A percentile compares a stretch with the other conserved stretches of the same genome.
Evolutionary conservation across 169 alveolate genomes (phyloP).

Genomic region (Plasmodium berghei): DNA sequence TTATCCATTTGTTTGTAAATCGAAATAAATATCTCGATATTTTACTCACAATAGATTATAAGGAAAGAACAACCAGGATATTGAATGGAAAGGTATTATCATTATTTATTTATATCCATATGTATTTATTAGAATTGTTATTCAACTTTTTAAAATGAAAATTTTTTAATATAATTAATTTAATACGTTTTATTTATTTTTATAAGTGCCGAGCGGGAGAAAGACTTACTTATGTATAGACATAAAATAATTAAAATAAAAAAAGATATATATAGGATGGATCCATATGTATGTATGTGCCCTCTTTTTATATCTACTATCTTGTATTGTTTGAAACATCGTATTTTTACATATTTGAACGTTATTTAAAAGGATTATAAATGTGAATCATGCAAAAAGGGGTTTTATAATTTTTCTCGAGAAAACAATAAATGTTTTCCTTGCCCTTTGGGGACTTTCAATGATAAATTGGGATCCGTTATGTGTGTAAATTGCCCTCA

Average conservation of each 20-base stretch:
- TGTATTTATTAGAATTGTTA: neutral
- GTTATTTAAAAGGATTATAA: slow-evolving; percentile 18
- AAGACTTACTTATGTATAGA: slow-evolving; percentile 45
- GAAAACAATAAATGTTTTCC: slow-evolving; percentile 55
- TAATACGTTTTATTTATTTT: slow-evolving; percentile 21
- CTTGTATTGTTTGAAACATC: neutral
- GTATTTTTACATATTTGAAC: too few relatives aligned
- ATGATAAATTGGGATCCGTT: slow-evolving; percentile 30
- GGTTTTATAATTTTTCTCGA: slow-evolving; percentile 68
- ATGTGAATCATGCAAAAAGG: slow-evolving; percentile 61
- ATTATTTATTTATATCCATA: neutral
- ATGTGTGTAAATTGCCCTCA: slow-evolving; percentile 51
- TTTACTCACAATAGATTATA: slow-evolving; percentile 1
- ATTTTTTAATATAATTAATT: neutral
- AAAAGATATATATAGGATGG: neutral
- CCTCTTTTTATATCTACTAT: neutral
- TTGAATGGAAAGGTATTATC: slow-evolving; percentile 28
- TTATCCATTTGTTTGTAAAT: slow-evolving; percentile 10
- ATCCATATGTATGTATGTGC: neutral
- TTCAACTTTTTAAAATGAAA: too few relatives aligned
- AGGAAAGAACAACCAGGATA: slow-evolving; percentile 7
- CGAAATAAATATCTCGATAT: slow-evolving; percentile 5
- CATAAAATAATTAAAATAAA: slow-evolving; percentile 13
- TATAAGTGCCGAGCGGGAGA: slow-evolving; percentile 67
- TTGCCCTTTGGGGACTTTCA: slow-evolving; percentile 65